Conservation (phyloP, 345 rosid genomes). For the Corchorus capsularis region DNA sequence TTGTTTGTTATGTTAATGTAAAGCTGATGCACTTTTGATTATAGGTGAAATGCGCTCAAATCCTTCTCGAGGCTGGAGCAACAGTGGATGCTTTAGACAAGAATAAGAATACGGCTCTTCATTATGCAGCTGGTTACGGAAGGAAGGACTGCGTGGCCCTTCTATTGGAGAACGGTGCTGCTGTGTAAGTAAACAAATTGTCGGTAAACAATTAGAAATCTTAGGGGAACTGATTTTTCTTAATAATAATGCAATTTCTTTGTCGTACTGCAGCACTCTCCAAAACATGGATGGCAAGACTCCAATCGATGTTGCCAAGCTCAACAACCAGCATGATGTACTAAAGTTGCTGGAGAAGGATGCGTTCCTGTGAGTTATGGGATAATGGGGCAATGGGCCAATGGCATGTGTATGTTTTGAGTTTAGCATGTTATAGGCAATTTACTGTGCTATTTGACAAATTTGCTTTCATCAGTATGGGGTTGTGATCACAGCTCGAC, state of each 20-base stretch:
- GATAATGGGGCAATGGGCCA: background rate
- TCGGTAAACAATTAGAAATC: background rate
- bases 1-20: background rate
- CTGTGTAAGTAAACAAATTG: conserved; percentile 69
- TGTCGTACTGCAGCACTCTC: conserved; percentile 60
- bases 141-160: conserved; percentile 95
- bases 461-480: conserved; percentile 13
- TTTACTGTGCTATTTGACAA: conserved; percentile 9
- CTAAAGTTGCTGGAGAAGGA: conserved; percentile 94
- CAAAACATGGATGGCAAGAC: conserved; percentile 98
- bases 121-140: conserved; percentile 97
- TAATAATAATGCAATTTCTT: background rate
- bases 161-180: conserved; percentile 87
- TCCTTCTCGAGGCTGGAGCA: conserved; percentile 92
- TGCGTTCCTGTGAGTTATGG: conserved; percentile 66
- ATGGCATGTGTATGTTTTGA: conserved; percentile 12
- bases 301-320: conserved; percentile 93
- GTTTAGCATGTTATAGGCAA: conserved; percentile 15
- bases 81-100: conserved; percentile 88
- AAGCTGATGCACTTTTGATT: conserved; percentile 16
- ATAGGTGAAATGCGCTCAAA: conserved; percentile 81
- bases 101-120: conserved; percentile 95
- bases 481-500: conserved; percentile 11
- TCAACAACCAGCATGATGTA: conserved; percentile 89
- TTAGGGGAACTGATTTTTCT: background rate